Conservation (phyloP, 805 yeast genomes). For the Cyberlindnera meyerae region DNA sequence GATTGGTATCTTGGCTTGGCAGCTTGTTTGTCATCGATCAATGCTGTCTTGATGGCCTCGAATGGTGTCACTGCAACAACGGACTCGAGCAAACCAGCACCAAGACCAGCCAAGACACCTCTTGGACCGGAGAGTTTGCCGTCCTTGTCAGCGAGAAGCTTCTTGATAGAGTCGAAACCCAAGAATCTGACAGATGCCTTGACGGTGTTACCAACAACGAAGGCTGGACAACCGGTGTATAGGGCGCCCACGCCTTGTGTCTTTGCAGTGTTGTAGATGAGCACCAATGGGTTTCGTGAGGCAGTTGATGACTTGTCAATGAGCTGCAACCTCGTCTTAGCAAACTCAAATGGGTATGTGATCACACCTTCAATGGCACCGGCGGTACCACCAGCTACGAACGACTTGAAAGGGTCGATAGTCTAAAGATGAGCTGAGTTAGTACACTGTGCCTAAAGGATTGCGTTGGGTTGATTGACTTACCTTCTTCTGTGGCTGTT, state of each 20-base stretch:
- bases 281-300: conserved; percentile 78
- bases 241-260: conserved; percentile 75
- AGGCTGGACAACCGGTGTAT: conserved; percentile 95
- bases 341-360: conserved; percentile 96
- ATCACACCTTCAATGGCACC: conserved; percentile 93
- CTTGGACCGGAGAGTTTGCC: conserved; percentile 87
- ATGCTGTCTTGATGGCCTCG: conserved; percentile 92
- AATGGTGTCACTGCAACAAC: conserved; percentile 94
- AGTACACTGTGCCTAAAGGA: background rate
- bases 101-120: conserved; percentile 95
- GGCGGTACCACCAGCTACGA: conserved; percentile 93
- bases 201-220: conserved; percentile 91
- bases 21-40: conserved; percentile 87
- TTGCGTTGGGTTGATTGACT: too few relatives aligned
- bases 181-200: conserved; percentile 94
- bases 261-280: conserved; percentile 69
- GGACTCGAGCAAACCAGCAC: conserved; percentile 92
- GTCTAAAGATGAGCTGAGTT: conserved; percentile 17
- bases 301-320: conserved; percentile 58
- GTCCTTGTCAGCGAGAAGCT: conserved; percentile 67
- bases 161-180: conserved; percentile 86
- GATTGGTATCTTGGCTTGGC: conserved; percentile 72
- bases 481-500: conserved; percentile 11
- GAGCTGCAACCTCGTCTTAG: conserved; percentile 88
- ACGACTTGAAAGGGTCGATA: conserved; percentile 73